Evolutionary conservation across 148 eudicot species (phyloP).

Genomic region (Beta vulgaris): DNA sequence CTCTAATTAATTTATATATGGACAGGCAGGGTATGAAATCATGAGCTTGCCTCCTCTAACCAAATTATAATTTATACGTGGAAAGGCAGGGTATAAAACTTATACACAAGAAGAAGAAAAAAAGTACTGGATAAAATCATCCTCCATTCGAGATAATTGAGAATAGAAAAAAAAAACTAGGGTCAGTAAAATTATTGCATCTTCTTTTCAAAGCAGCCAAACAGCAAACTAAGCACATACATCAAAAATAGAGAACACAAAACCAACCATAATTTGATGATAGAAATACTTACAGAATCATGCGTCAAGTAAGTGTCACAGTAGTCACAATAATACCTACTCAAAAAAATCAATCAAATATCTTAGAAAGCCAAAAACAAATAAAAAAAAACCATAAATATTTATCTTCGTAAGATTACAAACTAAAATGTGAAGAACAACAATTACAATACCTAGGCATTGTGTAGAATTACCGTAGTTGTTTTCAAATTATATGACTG

Average conservation of each 20-base stretch:
- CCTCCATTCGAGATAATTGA: too few relatives aligned
- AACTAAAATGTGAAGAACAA: not conserved
- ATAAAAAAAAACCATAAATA: not conserved
- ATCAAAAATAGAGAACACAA: not conserved
- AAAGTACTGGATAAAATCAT: too few relatives aligned
- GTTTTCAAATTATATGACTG: not conserved
- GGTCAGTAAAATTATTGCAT: not conserved
- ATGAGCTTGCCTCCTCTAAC: too few relatives aligned
- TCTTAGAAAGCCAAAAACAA: not conserved
- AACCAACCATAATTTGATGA: not conserved
- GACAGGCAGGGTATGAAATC: too few relatives aligned
- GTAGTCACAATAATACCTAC: conserved; percentile 92
- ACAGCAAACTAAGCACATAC: not conserved
- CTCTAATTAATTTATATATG: too few relatives aligned
- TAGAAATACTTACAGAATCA: conserved; percentile 65
- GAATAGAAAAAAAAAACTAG: not conserved
- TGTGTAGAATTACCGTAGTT: not conserved
- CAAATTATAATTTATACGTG: too few relatives aligned
- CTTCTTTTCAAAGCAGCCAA: not conserved
- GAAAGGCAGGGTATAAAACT: too few relatives aligned
- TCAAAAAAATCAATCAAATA: conserved; percentile 6
- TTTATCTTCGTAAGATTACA: not conserved
- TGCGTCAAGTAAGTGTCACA: conserved; percentile 96
- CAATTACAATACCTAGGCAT: conserved; percentile 22
- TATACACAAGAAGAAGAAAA: too few relatives aligned